phyloP scores from a whole-genome alignment of 371 early-diverging fungal genomes.

The Mucor piriformis region DNA sequence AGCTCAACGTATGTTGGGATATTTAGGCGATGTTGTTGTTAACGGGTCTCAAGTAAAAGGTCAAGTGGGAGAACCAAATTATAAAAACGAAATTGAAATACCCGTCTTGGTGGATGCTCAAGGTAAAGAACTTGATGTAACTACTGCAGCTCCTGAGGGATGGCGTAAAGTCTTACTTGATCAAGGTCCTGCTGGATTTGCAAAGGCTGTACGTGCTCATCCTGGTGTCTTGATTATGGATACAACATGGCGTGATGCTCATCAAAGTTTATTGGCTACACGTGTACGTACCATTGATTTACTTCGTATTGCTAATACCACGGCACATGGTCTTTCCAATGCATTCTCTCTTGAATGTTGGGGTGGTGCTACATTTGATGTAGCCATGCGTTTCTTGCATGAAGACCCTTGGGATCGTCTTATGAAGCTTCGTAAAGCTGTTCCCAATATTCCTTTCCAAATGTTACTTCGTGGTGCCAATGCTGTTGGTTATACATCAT shows the following conservation, averaged over 20 bases:
- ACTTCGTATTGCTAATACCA: constrained; percentile 79
- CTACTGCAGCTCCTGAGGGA: constrained; percentile 68
- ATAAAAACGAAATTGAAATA: constrained; percentile 61
- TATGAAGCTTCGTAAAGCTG: constrained; percentile 72
- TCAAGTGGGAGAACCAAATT: constrained; percentile 68
- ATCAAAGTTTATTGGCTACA: constrained; percentile 90
- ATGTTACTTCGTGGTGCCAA: constrained; percentile 97
- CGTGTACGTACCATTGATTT: constrained; percentile 86
- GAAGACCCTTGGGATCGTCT: constrained; percentile 96
- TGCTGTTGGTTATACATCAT: constrained; percentile 95
- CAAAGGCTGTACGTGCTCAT: constrained; percentile 86
- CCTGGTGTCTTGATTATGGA: constrained; percentile 87
- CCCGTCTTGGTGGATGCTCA: constrained; percentile 55
- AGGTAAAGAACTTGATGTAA: constrained; percentile 50
- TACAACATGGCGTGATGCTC: constrained; percentile 95
- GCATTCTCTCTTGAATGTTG: constrained; percentile 91
- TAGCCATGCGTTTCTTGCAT: constrained; percentile 90
- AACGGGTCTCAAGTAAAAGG: constrained; percentile 92
- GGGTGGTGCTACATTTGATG: constrained; percentile 96
- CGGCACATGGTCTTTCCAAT: constrained; percentile 82
- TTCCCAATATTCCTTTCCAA: constrained; percentile 96
- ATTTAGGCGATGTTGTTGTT: constrained; percentile 87
- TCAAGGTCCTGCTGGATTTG: constrained; percentile 87
- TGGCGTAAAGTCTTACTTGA: constrained; percentile 87
- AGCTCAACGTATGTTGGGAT: constrained; percentile 84